Conservation (phyloP, 1,284 basidiomycete species). For the Neonothopanus nambi region DNA sequence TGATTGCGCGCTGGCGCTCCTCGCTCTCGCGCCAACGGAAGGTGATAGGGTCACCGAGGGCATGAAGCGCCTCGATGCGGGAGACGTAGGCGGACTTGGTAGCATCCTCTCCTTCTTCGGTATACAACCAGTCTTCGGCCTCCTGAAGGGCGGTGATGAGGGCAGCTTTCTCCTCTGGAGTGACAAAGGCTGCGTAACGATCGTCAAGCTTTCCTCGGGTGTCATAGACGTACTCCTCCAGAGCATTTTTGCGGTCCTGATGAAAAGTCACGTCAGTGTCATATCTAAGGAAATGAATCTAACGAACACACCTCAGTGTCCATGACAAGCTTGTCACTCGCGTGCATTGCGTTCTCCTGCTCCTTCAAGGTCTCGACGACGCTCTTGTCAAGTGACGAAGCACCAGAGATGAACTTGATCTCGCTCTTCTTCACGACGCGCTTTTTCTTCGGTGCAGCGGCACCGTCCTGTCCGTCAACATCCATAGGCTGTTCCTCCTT, state of each 20-base stretch:
- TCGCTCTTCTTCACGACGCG: constrained; percentile 81
- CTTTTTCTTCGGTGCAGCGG: constrained; percentile 74
- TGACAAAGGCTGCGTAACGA: constrained; percentile 75
- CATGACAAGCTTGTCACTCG: constrained; percentile 89
- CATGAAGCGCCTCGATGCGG: constrained; percentile 79
- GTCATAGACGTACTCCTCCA: constrained; percentile 97
- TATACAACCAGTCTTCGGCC: constrained; percentile 94
- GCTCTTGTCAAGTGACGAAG: constrained; percentile 62
- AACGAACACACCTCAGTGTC: constrained; percentile 80
- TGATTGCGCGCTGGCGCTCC: constrained; percentile 70
- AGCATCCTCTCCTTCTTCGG: constrained; percentile 93
- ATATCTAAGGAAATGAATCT: neutral
- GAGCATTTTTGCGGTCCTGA: constrained; percentile 93
- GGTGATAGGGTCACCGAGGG: constrained; percentile 81
- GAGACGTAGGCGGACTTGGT: constrained; percentile 87
- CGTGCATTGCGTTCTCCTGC: constrained; percentile 84
- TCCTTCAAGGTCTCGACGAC: constrained; percentile 71
- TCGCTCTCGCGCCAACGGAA: constrained; percentile 82
- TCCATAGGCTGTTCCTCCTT: constrained; percentile 55
- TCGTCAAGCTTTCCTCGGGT: constrained; percentile 89
- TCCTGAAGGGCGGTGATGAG: constrained; percentile 70
- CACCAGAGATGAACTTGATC: constrained; percentile 67
- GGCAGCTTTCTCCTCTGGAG: constrained; percentile 73
- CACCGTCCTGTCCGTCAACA: constrained; percentile 14
- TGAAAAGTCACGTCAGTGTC: constrained; percentile 4